Percentiles rank a stretch among this genome's conserved stretches.
These are phyloP conservation scores for Cystofilobasidium bisporidii DNA, from an alignment of 768 basidiomycete species.

Conservation along the genomic window DNA sequence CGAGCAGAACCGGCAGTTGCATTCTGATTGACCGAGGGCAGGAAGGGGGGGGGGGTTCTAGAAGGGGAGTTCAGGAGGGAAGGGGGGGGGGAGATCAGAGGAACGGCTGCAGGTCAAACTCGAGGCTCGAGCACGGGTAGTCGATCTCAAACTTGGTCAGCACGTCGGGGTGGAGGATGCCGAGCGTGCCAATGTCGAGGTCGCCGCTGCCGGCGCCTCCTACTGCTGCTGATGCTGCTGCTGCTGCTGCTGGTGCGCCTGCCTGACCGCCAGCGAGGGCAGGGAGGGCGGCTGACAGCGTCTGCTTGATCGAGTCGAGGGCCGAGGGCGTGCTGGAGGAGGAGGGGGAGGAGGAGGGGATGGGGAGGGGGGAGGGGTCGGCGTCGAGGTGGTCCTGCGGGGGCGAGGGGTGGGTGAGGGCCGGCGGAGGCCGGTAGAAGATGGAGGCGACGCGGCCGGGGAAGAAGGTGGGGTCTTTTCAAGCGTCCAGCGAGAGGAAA, in stretches of 20 bases:
- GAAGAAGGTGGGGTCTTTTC: conserved; percentile 94
- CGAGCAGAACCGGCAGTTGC: too few species aligned
- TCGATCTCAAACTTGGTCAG: conserved; percentile 86
- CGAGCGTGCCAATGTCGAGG: conserved; percentile 71
- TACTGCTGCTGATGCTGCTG: too few species aligned
- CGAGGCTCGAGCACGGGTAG: conserved; percentile 87
- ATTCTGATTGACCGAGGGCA: too few species aligned
- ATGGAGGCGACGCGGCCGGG: conserved; percentile 89
- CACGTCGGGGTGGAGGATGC: conserved; percentile 85
- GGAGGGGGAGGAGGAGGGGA: too few species aligned
- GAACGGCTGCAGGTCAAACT: conserved; percentile 93
- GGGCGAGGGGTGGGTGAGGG: conserved; percentile 30
- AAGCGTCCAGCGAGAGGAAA: too few species aligned
- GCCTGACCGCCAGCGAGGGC: conserved; percentile 12
- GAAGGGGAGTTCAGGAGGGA: too few species aligned
- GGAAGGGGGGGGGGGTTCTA: neutral
- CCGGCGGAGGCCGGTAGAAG: conserved; percentile 60
- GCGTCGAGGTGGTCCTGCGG: conserved; percentile 24
- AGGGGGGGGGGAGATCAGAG: conserved; percentile 38
- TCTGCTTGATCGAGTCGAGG: conserved; percentile 41
- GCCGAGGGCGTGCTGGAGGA: conserved; percentile 25
- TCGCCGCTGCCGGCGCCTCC: conserved; percentile 31
- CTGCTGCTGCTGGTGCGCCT: too few species aligned
- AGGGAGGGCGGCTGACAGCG: conserved; percentile 46
- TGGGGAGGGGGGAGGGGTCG: conserved; percentile 8